These are phyloP conservation scores for Sarocladium oryzae DNA, from an alignment of 2,329 filamentous ascomycete species.

Conservation along the genomic window DNA sequence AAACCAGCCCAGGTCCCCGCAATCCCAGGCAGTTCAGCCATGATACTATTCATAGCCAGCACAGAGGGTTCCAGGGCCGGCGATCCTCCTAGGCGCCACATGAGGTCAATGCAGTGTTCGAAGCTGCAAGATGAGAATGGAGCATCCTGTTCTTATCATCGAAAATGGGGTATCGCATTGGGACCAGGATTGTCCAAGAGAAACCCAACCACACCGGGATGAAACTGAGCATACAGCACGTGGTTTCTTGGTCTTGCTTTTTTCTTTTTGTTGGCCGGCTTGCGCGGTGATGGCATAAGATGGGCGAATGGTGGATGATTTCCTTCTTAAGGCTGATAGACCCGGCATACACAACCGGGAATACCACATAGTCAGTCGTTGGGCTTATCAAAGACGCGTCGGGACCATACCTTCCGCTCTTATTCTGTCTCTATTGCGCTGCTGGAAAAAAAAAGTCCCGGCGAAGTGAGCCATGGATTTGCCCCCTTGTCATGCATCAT, in stretches of 20 bases:
- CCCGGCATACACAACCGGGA: neutral
- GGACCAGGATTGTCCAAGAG: too few relatives aligned
- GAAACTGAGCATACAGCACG: neutral
- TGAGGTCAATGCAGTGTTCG: neutral
- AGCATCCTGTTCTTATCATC: neutral
- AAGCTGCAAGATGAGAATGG: neutral
- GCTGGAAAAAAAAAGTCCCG: neutral
- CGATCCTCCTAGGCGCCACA: neutral
- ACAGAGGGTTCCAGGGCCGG: neutral
- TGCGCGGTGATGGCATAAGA: neutral
- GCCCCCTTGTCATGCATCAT: neutral
- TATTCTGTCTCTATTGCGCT: neutral
- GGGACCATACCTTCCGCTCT: neutral
- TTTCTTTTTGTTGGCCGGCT: neutral
- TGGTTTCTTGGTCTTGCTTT: neutral
- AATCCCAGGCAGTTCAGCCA: neutral
- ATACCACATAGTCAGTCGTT: neutral
- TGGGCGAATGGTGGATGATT: neutral
- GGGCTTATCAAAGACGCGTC: neutral
- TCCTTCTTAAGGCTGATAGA: neutral
- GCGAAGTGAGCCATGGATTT: neutral
- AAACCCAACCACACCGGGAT: neutral
- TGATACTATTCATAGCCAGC: neutral
- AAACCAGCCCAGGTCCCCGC: neutral
- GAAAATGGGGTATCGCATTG: too few relatives aligned